Base-by-base conservation (phyloP, 305 asterid species). In the Euphrasia arctica region DNA sequence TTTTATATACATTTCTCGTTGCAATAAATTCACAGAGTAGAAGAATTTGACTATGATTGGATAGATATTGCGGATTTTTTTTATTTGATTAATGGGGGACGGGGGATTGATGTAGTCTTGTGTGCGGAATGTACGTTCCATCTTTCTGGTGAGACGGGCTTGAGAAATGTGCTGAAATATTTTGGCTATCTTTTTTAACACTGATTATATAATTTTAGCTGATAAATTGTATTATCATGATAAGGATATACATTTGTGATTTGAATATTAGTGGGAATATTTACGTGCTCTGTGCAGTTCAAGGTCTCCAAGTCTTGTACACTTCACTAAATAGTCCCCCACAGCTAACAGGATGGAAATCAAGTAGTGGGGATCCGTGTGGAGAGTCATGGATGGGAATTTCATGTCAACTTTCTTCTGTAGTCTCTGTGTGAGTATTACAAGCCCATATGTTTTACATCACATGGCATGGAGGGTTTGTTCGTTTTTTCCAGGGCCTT, bases 331-430 rank as follows among this genome's bases (percentile, higher is more conserved):
- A 84, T 77, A 87, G 80, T 75, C 86, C 98, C 36, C 69, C 88
- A 9, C 94, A 85, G 78, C 83, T 92, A 71, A 78, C 86, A 41
- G 79, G 88, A 68, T 92, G 97, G 98, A 87, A 82, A 74, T 58
- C 95, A 4, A 87, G 68, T 67, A 96, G 97, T 5, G 96, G 95
- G 1, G 98, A 92, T 83, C 98, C 98, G 8, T 92, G 98, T 72
- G 93, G 83, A 52, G 98, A 90, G 77, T 86, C 91, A 11, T 90
- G 98, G 98, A 85, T 62, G 68, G 98, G 97, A 74, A 72, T 92
- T 52, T 77, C 78, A 3, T 92, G 98, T 68, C 84, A 78, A 75
- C 95, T 86, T 28, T 78, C 94, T 67, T 79, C 89, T 39, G 82
- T 93, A 67, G 83, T 82, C 41, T 84, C 93, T 42, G 63, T 93